A percentile compares a stretch with the other conserved stretches of the same genome.
phyloP scores from a whole-genome alignment of 2,329 filamentous ascomycete genomes.

The Albifimbria verrucaria region DNA sequence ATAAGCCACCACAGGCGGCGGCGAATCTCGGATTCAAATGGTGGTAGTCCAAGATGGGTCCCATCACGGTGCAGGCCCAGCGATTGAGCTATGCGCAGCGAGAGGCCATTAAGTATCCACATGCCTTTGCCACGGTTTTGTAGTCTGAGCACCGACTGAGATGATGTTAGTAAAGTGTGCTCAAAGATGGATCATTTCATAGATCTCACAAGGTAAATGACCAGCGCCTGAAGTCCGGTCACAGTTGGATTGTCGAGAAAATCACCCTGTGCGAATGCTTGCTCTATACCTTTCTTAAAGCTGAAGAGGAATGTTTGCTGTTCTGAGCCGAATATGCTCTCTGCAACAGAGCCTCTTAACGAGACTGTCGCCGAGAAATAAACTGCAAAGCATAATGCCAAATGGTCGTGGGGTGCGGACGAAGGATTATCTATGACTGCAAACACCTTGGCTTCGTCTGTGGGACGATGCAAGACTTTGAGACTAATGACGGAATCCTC shows the following conservation, averaged over 20 bases:
- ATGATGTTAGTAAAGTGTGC: background rate
- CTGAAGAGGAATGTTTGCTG: constrained; percentile 17
- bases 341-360: constrained; percentile 34
- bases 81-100: constrained; percentile 47
- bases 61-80: constrained; percentile 51
- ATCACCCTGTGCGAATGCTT: constrained; percentile 33
- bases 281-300: constrained; percentile 32
- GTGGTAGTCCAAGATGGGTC: constrained; percentile 22
- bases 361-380: constrained; percentile 46
- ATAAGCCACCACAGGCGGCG: constrained; percentile 54
- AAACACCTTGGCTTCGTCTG: constrained; percentile 28
- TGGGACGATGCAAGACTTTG: constrained; percentile 25
- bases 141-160: constrained; percentile 24
- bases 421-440: constrained; percentile 26
- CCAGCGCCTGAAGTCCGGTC: constrained; percentile 29
- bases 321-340: constrained; percentile 17
- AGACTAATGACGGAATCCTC: constrained; percentile 21
- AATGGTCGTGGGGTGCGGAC: constrained; percentile 17
- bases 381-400: constrained; percentile 43
- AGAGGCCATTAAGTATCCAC: constrained; percentile 40
- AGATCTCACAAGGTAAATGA: constrained; percentile 31
- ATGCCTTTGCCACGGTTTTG: constrained; percentile 30
- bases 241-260: constrained; percentile 38
- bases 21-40: constrained; percentile 51
- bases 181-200: too few species aligned